Base-by-base conservation (phyloP, 1,284 basidiomycete species). In the Cutaneotrichosporon arboriforme region DNA sequence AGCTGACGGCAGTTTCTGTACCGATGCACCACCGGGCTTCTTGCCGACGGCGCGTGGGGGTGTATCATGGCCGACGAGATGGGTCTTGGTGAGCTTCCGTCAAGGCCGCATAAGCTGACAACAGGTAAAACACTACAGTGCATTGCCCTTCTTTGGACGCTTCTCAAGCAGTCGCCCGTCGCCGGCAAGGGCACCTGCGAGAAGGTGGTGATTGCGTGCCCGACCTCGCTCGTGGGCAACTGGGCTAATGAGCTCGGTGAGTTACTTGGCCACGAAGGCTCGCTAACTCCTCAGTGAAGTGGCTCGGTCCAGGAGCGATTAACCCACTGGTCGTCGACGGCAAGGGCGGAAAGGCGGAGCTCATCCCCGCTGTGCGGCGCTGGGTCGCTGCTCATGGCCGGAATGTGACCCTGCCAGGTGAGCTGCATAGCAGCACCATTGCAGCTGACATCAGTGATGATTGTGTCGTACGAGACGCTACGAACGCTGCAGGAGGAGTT, bases 1-100 rank as follows among this genome's bases (percentile, higher is more conserved):
- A 47, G 26, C 57, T 69, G 18, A 66, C 48, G 35, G 15, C 41
- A 70, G 87, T 98, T 98, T 74, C 76, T 99, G 69, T 99, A 97
- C 76, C 86, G 84, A 72, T 94, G 92, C 69, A 86, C 92, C 8
- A 97, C 90, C 0, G 96, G 93, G 2, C 87, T 96, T 83, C 76
- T 93, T 46, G 88, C 87, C 22, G 84, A 91, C 48, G 88, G 90
- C 62, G 91, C 94, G 52, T 91, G 91, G 65, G 94, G 94, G 0
- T 97, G 91, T 67, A 98, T 98, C 69, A 93, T 98, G 88, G 94
- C 96, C 0, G 94, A 98, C 70, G 94, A 97, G 76, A 98, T 98
- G 94, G 94, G 96, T 68, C 83, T 94, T 20, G 89, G 90, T 73
- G 50, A 57, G 73, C 26, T 63, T 33, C 13, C 12, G 10, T 26